Evolutionary conservation across 768 basidiomycete genomes (phyloP), one percentile per base, ranked within the genome.

Genomic region (Boletus sensibilis): DNA sequence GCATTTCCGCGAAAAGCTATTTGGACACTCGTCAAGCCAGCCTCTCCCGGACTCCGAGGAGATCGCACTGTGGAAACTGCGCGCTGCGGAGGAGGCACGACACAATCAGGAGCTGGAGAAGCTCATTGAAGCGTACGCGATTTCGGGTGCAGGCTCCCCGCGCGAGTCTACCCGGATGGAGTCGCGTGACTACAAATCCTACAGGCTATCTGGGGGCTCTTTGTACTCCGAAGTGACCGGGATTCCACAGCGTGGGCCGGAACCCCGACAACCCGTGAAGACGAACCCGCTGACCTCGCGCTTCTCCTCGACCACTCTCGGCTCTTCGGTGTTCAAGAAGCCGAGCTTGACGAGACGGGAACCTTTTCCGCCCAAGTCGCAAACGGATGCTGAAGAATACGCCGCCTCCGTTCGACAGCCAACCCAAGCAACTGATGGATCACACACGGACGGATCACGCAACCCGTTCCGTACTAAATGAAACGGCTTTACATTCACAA

Each of bases 201-300:
- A 61, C 63, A 70, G 67, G 58, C 51, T 79, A 53, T 82, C 83
- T 27, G 72, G 71, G n/a, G 73, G 72, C 18, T 86, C 84, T 42
- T 64, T 92, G 38, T 92, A 86, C 70, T 84, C 88, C 54, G 82
- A 87, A 68, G 66, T 84, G 47, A 92, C 87, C 11, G 88, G 90
- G 20, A 65, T 76, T 35, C 83, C 82, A 58, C 79, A 81, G 33
- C 75, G 74, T 27, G 80, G 76, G 40, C 85, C 90, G 7, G 86
- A 90, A 64, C 83, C 88, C n/a, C 80, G 88, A n/a, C 81, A 86
- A 70, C 87, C 89, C 20, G 77, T 89, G 60, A 80, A 79, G 72
- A 75, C 71, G 39, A 74, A 78, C 31, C 66, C 75, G 34, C 63
- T 78, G 54, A 66, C 74, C 7, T 79, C 80, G 56, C 74, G 81